These are phyloP conservation scores for Coemansia sp. DNA, from an alignment of 192 early-diverging fungal species.

Conservation along the genomic window DNA sequence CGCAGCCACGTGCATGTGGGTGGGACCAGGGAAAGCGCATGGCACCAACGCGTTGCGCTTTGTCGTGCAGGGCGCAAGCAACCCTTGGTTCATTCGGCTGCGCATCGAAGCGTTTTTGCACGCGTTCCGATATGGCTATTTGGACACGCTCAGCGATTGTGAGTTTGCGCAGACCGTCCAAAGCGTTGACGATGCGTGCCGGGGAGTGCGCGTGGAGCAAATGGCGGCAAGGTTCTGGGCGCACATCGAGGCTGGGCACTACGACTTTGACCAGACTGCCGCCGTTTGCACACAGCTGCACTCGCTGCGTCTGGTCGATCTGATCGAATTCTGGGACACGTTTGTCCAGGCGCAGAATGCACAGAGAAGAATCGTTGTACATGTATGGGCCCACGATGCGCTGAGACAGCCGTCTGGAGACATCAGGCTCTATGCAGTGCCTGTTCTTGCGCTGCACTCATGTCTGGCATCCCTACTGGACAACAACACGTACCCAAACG, in stretches of 20 bases:
- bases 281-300: conserved; percentile 2
- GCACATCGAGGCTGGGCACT: conserved; percentile 62
- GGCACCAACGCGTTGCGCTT: conserved; percentile 57
- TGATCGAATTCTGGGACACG: conserved; percentile 35
- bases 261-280: conserved; percentile 68
- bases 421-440: not conserved
- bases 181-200: conserved; percentile 56
- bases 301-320: conserved; percentile 12
- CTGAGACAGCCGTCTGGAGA: not conserved
- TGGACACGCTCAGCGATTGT: conserved; percentile 57
- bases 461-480: not conserved
- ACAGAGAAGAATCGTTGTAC: conserved; percentile 15
- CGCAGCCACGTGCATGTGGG: conserved; percentile 52
- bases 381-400: conserved; percentile 9
- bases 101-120: conserved; percentile 78
- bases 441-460: conserved; percentile 12
- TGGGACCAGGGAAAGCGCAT: not conserved
- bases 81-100: conserved; percentile 73
- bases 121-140: conserved; percentile 34
- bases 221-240: conserved; percentile 61
- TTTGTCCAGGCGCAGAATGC: conserved; percentile 15
- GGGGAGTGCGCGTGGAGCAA: conserved; percentile 60
- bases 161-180: conserved; percentile 55
- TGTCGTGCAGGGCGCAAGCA: conserved; percentile 75
- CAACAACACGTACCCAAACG: too few relatives aligned